Conservation (phyloP, 129 eudicot species). For the Centaurea solstitialis region DNA sequence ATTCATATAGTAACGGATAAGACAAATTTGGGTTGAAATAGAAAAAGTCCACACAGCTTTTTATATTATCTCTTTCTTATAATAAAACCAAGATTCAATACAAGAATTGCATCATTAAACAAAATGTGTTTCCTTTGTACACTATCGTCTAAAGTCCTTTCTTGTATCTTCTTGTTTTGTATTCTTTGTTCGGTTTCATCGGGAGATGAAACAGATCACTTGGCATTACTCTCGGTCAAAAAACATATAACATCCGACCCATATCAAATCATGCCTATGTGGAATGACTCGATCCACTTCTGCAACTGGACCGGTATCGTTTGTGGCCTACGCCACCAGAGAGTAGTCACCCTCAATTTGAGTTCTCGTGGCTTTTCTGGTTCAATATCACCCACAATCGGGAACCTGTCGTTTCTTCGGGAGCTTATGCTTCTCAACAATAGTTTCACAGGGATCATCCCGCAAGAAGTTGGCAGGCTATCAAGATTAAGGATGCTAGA, state of each 20-base stretch:
- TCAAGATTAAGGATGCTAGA: conserved; percentile 17
- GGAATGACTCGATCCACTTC: conserved; percentile 9
- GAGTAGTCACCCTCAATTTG: conserved; percentile 26
- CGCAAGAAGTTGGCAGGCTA: conserved; percentile 23
- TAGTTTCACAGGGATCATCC: conserved; percentile 28
- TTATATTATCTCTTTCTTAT: not conserved
- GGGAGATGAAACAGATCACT: conserved; percentile 17
- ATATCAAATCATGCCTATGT: not conserved
- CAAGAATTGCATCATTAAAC: not conserved
- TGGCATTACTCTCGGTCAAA: conserved; percentile 15
- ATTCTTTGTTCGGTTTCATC: not conserved
- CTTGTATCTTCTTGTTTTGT: not conserved
- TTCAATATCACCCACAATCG: conserved; percentile 35
- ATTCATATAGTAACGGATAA: no score
- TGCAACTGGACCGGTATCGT: not conserved
- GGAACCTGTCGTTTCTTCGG: conserved; percentile 37
- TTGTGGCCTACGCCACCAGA: conserved; percentile 19
- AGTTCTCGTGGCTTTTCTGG: conserved; percentile 26
- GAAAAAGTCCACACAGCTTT: no score
- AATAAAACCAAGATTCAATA: not conserved
- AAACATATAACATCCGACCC: conserved; percentile 14
- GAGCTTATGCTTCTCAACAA: conserved; percentile 25
- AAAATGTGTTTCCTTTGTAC: not conserved
- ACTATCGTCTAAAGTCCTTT: not conserved
- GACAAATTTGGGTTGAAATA: no score